These are phyloP conservation scores for Stereum hirsutum DNA, from an alignment of 1,284 basidiomycete genomes.

Conservation along the genomic window DNA sequence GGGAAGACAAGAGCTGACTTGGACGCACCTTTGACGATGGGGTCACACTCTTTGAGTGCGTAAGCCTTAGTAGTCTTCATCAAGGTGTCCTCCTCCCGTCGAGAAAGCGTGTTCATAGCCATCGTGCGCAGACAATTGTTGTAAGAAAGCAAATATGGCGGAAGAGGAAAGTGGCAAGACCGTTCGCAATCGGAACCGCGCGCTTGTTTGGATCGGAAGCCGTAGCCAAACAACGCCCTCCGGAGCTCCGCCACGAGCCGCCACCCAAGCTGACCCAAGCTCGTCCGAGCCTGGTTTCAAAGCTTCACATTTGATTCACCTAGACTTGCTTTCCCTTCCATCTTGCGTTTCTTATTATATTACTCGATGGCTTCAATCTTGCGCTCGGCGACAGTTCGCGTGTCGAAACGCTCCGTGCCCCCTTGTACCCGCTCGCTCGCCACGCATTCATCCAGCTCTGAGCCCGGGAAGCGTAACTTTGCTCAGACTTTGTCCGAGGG, in stretches of 20 bases:
- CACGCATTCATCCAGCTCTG: slow-evolving; percentile 21
- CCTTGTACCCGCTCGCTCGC: slow-evolving; percentile 38
- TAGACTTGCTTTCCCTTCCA: neutral
- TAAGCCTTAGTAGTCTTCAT: slow-evolving; percentile 74
- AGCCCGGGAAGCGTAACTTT: slow-evolving; percentile 35
- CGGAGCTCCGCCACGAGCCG: neutral
- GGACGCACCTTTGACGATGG: slow-evolving; percentile 59
- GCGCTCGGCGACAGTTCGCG: slow-evolving; percentile 15
- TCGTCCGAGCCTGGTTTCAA: neutral
- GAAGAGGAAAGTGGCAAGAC: too few species aligned
- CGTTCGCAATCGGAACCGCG: neutral
- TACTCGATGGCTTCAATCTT: slow-evolving; percentile 11
- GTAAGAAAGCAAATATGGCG: too few species aligned
- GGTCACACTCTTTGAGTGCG: slow-evolving; percentile 74
- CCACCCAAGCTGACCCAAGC: neutral
- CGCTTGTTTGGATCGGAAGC: neutral
- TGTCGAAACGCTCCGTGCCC: slow-evolving; percentile 4
- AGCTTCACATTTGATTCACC: neutral
- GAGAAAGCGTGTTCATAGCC: slow-evolving; percentile 41
- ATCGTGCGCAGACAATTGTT: too few species aligned
- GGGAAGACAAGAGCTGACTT: neutral
- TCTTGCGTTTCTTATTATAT: neutral
- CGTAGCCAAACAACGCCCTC: neutral
- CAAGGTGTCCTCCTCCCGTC: slow-evolving; percentile 82
- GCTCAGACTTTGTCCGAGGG: slow-evolving; percentile 58